Evolutionary conservation across 192 early-diverging fungal genomes (phyloP).

Genomic region (Powellomyces hirtus): DNA sequence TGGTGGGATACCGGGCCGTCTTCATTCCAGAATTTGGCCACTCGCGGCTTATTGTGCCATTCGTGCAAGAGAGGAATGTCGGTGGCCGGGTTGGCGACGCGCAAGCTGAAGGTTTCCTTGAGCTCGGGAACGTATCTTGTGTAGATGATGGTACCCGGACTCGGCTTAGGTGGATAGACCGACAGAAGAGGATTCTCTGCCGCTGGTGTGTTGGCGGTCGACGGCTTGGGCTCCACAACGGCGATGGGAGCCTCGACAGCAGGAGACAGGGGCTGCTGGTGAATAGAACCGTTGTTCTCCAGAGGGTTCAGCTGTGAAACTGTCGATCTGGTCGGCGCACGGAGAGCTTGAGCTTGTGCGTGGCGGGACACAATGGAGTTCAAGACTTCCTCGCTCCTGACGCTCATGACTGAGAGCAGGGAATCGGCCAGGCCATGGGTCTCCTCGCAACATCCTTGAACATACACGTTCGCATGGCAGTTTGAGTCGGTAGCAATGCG

Average conservation of each 20-base stretch:
- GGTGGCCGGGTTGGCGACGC: conserved; percentile 1
- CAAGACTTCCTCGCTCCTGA: conserved; percentile 11
- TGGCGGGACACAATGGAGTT: too few species aligned
- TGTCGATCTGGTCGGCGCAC: too few species aligned
- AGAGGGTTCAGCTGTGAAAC: too few species aligned
- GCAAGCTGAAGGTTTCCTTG: conserved; percentile 1
- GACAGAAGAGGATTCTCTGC: too few species aligned
- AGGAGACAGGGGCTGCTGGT: too few species aligned
- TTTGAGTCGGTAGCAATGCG: not conserved
- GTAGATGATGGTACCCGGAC: conserved; percentile 11
- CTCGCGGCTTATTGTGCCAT: conserved; percentile 18
- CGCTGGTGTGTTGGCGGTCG: too few species aligned
- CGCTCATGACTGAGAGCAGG: conserved; percentile 16
- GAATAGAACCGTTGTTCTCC: too few species aligned
- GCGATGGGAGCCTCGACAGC: too few species aligned
- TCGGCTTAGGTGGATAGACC: conserved; percentile 18
- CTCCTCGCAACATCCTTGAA: conserved; percentile 26
- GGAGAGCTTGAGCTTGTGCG: too few species aligned
- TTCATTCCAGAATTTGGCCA: conserved; percentile 18
- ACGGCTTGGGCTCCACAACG: too few species aligned
- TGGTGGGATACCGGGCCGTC: conserved; percentile 7
- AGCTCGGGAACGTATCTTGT: conserved; percentile 8
- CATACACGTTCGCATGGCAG: conserved; percentile 3
- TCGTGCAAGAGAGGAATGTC: conserved; percentile 11
- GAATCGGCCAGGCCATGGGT: conserved; percentile 31